phyloP scores from a whole-genome alignment of 1,284 basidiomycete genomes.

The Lignosus rhinocerotis region DNA sequence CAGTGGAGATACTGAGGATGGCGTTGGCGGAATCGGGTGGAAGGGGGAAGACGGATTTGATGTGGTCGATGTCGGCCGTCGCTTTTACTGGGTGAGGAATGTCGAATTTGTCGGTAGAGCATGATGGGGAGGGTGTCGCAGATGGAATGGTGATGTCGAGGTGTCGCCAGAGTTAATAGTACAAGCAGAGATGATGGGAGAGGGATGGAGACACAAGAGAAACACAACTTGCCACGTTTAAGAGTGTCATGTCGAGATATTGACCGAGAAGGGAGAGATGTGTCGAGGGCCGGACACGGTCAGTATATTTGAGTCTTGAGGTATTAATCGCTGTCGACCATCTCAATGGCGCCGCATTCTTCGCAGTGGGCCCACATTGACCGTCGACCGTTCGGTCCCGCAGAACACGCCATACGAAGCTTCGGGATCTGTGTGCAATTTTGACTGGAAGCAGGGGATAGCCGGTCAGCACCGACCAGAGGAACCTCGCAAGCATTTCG shows the following conservation, averaged over 20 bases:
- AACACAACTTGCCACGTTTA: conserved; percentile 8
- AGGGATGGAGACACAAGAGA: conserved; percentile 11
- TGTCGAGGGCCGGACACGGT: conserved; percentile 4
- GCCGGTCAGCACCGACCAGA: conserved; percentile 24
- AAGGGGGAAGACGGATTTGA: not conserved
- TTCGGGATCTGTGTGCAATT: conserved; percentile 77
- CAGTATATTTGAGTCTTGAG: not conserved
- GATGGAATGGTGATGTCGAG: not conserved
- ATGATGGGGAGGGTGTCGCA: conserved; percentile 3
- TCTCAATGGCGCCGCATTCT: conserved; percentile 83
- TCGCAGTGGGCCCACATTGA: conserved; percentile 87
- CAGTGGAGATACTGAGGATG: conserved; percentile 15
- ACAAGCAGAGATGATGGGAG: conserved; percentile 17
- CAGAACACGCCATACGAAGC: conserved; percentile 39
- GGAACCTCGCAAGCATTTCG: conserved; percentile 4
- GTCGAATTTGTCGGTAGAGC: not conserved
- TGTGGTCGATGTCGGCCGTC: conserved; percentile 15
- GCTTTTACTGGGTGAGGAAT: conserved; percentile 11
- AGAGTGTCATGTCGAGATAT: not conserved
- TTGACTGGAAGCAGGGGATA: conserved; percentile 40
- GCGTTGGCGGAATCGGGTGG: conserved; percentile 1
- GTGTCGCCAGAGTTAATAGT: conserved; percentile 16
- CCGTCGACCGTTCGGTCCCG: conserved; percentile 37
- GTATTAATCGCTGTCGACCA: conserved; percentile 72
- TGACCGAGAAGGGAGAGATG: not conserved